phyloP scores from a whole-genome alignment of 495 filamentous ascomycete species.

The Articulospora tetracladia region DNA sequence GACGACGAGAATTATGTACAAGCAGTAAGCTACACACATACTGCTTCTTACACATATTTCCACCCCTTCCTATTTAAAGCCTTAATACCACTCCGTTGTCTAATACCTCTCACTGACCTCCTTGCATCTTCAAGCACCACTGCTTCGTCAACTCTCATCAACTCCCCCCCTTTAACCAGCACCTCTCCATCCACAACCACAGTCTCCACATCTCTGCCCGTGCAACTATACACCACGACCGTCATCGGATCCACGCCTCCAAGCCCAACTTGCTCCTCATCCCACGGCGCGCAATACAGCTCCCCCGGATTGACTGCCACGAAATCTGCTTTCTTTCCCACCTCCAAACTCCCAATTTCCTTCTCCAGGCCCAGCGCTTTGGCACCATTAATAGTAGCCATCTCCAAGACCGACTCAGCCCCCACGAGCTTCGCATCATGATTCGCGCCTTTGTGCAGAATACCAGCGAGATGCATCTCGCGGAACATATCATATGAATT shows the following conservation, averaged over 20 bases:
- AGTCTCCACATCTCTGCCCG: conserved; percentile 19
- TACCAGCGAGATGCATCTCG: conserved; percentile 23
- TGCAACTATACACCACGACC: conserved; percentile 19
- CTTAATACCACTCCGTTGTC: conserved; percentile 16
- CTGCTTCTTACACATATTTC: conserved; percentile 23
- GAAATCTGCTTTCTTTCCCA: conserved; percentile 54
- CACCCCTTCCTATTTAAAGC: conserved; percentile 14
- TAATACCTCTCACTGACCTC: conserved; percentile 16
- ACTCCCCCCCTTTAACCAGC: conserved; percentile 11
- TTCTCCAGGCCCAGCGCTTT: conserved; percentile 45
- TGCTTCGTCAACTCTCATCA: conserved; percentile 16
- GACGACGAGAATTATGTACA: no score
- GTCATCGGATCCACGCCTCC: conserved; percentile 19
- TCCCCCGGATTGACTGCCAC: conserved; percentile 29
- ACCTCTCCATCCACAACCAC: conserved; percentile 22
- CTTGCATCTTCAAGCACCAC: conserved; percentile 15
- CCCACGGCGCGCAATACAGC: conserved; percentile 11
- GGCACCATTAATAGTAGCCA: conserved; percentile 31
- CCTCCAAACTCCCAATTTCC: conserved; percentile 44
- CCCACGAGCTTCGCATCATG: conserved; percentile 9
- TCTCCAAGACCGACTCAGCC: conserved; percentile 17
- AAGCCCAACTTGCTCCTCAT: conserved; percentile 9
- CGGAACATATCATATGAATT: conserved; percentile 25
- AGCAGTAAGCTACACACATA: no score
- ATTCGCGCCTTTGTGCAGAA: conserved; percentile 19